Evolutionary conservation across 345 rosid species (phyloP).

Genomic region (Dimocarpus longan): DNA sequence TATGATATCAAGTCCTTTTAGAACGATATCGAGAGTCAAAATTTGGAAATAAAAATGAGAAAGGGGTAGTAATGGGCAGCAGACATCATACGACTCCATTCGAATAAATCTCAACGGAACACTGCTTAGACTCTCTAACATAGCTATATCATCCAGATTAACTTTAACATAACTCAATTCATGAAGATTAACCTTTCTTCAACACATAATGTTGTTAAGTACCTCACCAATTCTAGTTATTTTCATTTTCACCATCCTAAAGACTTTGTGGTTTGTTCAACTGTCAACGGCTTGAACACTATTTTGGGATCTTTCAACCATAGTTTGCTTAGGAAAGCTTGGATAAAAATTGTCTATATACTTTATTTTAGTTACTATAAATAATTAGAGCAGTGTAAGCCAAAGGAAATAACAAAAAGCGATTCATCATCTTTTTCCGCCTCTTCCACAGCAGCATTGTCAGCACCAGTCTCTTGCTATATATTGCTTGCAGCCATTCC

Average conservation of each 20-base stretch:
- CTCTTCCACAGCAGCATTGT: slow-evolving; percentile 47
- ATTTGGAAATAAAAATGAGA: not conserved
- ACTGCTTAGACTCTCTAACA: not conserved
- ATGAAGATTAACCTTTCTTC: not conserved
- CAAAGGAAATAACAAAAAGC: slow-evolving; percentile 21
- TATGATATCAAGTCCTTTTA: not conserved
- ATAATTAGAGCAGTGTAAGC: not conserved
- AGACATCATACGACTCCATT: not conserved
- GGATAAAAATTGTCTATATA: not conserved
- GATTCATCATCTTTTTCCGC: slow-evolving; percentile 84
- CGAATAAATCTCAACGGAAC: not conserved
- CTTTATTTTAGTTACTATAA: slow-evolving; percentile 7
- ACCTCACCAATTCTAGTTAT: not conserved
- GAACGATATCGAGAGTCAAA: not conserved
- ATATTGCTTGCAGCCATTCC: too few relatives aligned
- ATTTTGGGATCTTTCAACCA: not conserved
- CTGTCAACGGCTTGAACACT: not conserved
- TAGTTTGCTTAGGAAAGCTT: not conserved
- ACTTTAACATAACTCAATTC: not conserved
- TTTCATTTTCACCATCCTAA: not conserved
- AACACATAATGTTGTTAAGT: too few relatives aligned
- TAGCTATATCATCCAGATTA: too few relatives aligned
- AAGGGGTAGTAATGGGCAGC: not conserved
- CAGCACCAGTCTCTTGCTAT: slow-evolving; percentile 15
- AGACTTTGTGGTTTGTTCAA: not conserved